Conservation (phyloP, 371 early-diverging fungal species). For the Apophysomyces trapeziformis region DNA sequence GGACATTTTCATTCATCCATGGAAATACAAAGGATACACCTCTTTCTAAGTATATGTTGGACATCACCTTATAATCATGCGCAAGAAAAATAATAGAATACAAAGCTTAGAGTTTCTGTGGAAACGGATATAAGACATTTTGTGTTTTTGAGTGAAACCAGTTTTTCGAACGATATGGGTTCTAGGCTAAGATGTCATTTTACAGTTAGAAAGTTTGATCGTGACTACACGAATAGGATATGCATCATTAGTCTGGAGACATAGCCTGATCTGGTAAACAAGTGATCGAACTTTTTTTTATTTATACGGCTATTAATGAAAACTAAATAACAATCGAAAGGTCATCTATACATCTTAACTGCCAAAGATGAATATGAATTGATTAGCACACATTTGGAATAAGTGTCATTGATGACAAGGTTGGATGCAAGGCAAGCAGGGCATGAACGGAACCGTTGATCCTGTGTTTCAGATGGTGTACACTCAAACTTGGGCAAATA, state of each 20-base stretch:
- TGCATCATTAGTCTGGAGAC: background rate
- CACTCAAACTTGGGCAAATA: background rate
- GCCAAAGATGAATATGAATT: background rate
- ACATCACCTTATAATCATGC: no score
- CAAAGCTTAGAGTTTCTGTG: no score
- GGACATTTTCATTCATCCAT: no score
- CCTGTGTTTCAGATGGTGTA: background rate
- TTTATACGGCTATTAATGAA: background rate
- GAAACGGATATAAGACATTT: no score
- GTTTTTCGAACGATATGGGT: no score
- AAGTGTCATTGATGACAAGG: background rate
- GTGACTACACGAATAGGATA: background rate
- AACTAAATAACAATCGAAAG: background rate
- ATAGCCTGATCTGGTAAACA: conserved; percentile 4
- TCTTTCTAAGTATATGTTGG: no score
- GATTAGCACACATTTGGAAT: no score
- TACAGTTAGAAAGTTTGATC: background rate
- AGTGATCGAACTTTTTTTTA: background rate
- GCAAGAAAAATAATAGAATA: no score
- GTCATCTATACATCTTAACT: background rate
- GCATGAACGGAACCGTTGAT: background rate
- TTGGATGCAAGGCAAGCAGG: no score
- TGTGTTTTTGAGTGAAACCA: no score
- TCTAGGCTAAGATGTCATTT: no score
- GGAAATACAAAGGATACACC: no score